Conservation (phyloP, 176 grass and related monocot genomes). For the barley (Hordeum vulgare) region MorexV3_pseudomolecules_assembly NC_058521.1:11370976-11371475, state of each 20-base stretch:
- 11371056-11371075: not conserved
- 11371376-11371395: not conserved
- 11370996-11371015: not conserved
- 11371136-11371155: constrained; percentile 1
- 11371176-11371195: not conserved
- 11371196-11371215: not conserved
- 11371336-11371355: not conserved
- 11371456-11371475: constrained; percentile 87
- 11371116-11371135: not conserved
- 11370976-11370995: not conserved
- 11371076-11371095: not conserved
- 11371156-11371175: not conserved
- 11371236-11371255: not conserved
- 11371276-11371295: not conserved
- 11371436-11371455: constrained; percentile 46
- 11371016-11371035: not conserved
- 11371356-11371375: not conserved
- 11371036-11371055: not conserved
- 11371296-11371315: not conserved
- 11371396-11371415: constrained; percentile 73
- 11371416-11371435: constrained; percentile 85
- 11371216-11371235: constrained; percentile 6
- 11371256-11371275: not conserved
- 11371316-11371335: not conserved
- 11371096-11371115: not conserved